Conservation (phyloP, 768 basidiomycete species). For the Calocera viscosa region DNA sequence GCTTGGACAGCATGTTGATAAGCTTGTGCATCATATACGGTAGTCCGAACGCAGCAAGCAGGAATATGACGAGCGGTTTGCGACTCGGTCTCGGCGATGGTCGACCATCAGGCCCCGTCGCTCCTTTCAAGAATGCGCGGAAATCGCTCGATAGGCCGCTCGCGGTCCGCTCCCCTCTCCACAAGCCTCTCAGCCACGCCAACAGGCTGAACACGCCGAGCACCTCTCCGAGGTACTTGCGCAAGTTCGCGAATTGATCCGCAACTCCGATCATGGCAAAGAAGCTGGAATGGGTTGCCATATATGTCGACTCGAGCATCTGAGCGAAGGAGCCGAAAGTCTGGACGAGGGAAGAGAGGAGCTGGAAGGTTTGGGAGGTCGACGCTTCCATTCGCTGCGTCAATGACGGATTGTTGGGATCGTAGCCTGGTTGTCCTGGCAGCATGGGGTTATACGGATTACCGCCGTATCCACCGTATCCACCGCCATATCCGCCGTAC, state of each 20-base stretch:
- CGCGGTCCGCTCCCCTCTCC: constrained; percentile 37
- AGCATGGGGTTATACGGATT: constrained; percentile 22
- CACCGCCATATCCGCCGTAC: constrained; percentile 30
- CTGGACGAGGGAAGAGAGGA: constrained; percentile 88
- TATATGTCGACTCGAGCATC: constrained; percentile 84
- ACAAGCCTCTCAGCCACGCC: constrained; percentile 63
- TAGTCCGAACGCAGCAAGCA: constrained; percentile 83
- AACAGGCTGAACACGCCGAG: constrained; percentile 83
- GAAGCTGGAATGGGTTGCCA: constrained; percentile 70
- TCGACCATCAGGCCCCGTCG: constrained; percentile 37
- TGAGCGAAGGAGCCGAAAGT: constrained; percentile 91
- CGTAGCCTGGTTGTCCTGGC: constrained; percentile 26
- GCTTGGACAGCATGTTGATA: constrained; percentile 59
- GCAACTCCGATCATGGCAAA: constrained; percentile 95
- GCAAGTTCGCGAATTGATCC: constrained; percentile 84
- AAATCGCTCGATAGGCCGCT: constrained; percentile 9
- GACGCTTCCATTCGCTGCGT: constrained; percentile 79
- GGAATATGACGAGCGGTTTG: constrained; percentile 86
- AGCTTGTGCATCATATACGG: constrained; percentile 90
- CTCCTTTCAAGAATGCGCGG: not conserved
- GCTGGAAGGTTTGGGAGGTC: constrained; percentile 83
- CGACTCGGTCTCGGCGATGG: constrained; percentile 56
- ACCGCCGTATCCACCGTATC: constrained; percentile 31
- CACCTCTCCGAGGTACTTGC: constrained; percentile 87
- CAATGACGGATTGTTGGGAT: constrained; percentile 47